These are phyloP conservation scores for Schizochytrium sp. DNA, from an alignment of 108 stramenopile genomes.

Conservation along the genomic window DNA sequence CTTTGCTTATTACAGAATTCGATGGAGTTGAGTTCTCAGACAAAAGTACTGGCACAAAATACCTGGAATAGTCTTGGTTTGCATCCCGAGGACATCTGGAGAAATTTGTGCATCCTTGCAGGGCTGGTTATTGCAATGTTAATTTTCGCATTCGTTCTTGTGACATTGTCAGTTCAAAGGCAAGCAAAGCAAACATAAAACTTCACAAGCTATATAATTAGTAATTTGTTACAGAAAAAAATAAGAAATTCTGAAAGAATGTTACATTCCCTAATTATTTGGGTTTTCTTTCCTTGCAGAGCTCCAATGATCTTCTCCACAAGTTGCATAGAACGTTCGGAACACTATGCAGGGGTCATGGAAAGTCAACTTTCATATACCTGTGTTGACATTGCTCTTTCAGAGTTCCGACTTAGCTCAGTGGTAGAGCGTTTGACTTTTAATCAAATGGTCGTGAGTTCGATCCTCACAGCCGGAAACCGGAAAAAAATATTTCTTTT, in stretches of 20 bases:
- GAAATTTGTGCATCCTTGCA: not conserved
- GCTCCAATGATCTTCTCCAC: no score
- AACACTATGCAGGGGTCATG: no score
- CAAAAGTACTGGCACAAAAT: not conserved
- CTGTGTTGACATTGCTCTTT: no score
- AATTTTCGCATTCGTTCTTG: not conserved
- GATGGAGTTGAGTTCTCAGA: not conserved
- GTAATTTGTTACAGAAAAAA: not conserved
- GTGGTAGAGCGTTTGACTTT: constrained; percentile 57
- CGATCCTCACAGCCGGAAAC: constrained; percentile 47
- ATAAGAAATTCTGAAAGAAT: no score
- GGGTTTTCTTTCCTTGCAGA: no score
- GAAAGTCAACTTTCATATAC: no score
- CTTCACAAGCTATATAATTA: not conserved
- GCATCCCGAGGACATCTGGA: not conserved
- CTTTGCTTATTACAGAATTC: not conserved
- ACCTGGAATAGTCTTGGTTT: not conserved
- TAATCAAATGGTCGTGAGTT: constrained; percentile 57
- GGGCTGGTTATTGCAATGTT: not conserved
- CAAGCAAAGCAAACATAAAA: not conserved
- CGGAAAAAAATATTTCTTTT: no score
- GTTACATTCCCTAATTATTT: no score
- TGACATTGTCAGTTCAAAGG: not conserved
- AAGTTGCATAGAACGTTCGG: no score
- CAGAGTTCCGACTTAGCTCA: not conserved